These are phyloP conservation scores for Alternaria solani DNA, from an alignment of 2,329 filamentous ascomycete genomes.

Conservation along the genomic window DNA sequence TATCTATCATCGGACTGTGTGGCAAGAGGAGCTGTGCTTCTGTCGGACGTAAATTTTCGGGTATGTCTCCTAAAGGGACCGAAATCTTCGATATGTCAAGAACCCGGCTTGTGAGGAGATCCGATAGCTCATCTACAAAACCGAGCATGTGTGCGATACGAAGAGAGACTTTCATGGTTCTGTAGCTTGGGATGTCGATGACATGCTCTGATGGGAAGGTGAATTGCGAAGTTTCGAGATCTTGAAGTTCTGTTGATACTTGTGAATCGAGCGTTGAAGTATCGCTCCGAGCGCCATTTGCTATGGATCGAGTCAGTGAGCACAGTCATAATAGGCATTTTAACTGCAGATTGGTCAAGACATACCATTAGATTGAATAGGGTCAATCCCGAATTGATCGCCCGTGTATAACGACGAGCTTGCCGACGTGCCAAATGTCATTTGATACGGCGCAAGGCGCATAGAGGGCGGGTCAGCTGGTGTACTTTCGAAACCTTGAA, in stretches of 20 bases:
- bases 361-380: not conserved
- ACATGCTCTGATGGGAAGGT: constrained; percentile 2
- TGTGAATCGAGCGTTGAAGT: not conserved
- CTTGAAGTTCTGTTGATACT: not conserved
- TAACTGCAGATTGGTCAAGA: not conserved
- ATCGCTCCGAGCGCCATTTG: not conserved
- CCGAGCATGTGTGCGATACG: not conserved
- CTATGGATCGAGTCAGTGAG: not conserved
- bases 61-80: not conserved
- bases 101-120: not conserved
- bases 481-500: not conserved
- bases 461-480: not conserved
- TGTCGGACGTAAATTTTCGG: not conserved
- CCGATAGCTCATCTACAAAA: not conserved
- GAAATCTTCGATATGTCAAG: not conserved
- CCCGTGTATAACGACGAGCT: not conserved
- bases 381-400: not conserved
- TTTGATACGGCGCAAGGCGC: not conserved
- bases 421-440: not conserved
- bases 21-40: not conserved
- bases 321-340: not conserved
- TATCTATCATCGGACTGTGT: not conserved
- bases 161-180: not conserved
- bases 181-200: not conserved
- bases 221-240: not conserved